Evolutionary conservation across 116 monocot genomes (phyloP), one percentile per base, ranked within the genome.

Genomic region (Posidonia oceanica): DNA sequence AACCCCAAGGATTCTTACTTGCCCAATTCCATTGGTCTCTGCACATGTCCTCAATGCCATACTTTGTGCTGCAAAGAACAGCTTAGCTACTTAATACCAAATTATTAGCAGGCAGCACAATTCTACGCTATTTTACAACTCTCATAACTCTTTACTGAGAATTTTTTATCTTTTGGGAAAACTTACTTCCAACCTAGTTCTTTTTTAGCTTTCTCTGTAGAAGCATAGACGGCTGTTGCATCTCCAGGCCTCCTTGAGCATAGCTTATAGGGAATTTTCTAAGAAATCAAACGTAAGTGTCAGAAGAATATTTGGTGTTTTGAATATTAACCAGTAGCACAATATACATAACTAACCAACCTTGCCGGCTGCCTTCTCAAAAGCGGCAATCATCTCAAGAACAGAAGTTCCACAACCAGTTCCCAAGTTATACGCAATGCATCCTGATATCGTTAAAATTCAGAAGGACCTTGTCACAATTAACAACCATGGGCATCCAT

Each of bases 371-470:
- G 88, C 89, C 66, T 93, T 82, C 73, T 93, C 88, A 69, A 93
- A 93, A 68, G 88, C 93, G 29, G 82, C 70, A 68, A 86, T 84
- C 84, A 93, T 89, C 76, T 93, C 93, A 70, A 93, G 79, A 55
- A 89, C 89, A 23, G 86, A 86, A 48, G 85, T 80, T 14, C 89
- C 93, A 59, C 52, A 48, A 66, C 84, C 93, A 55, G 93, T 89
- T 12, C 87, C 93, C 69, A 93, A 70, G 68, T 89, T 89, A 69
- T 89, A 93, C 14, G 93, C 86, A 71, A 78, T 75, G 79, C 87
- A 89, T 37, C 92, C 88, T 88, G 69, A 36, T 69, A 77, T 20
- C 2, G 39, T 44, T 44, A 44, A 44, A 44, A 44, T 7, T 7
- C 5, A 44, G 5, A 0, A 44, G 44, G 44, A 7, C 8, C 10